Evolutionary conservation across 306 rosid genomes (phyloP), one percentile per base, ranked within the genome.

Genomic region (Cicer yamashitae): DNA sequence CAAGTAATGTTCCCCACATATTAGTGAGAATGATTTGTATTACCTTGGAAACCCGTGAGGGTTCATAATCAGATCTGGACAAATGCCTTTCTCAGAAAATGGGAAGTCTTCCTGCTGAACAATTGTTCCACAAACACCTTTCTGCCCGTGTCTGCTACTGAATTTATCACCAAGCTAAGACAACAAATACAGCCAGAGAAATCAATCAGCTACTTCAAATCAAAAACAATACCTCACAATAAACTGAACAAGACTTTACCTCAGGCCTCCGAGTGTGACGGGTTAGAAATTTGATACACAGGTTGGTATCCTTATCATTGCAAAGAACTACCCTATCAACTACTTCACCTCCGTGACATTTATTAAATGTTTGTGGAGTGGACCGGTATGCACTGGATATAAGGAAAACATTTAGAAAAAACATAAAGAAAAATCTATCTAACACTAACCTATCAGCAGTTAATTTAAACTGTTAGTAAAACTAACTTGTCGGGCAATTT

Each of bases 31-130:
- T 79, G 18, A 63, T 63, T 22, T 44, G 53, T 7, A 20, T 77
- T 81, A 90, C 98, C 98, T 94, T 22, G 98, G 97, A 82, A 94
- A 94, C 74, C 98, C 98, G 80, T 94, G 98, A 76, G 97, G 98
- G 70, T 94, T 94, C 98, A 94, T 94, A 61, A 94, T 94, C 74
- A 94, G 81, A 84, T 94, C 98, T 7, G 98, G 97, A 82, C 98
- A 94, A 73, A 94, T 89, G 87, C 98, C 98, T 79, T 91, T 89
- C 84, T 94, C 98, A 47, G 96, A 88, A 86, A 94, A 94, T 2
- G 98, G 98, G 43, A 94, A 91, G 79, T 94, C 98, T 83, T 94
- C 98, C 86, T 94, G 97, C 64, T 82, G 94, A 75, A 94, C 91
- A 80, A 94, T 89, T 54, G 96, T 94, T 70, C 98, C 98, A 77